phyloP scores from a whole-genome alignment of 176 grass and related monocot species.

The Oropetium thomaeum region DNA sequence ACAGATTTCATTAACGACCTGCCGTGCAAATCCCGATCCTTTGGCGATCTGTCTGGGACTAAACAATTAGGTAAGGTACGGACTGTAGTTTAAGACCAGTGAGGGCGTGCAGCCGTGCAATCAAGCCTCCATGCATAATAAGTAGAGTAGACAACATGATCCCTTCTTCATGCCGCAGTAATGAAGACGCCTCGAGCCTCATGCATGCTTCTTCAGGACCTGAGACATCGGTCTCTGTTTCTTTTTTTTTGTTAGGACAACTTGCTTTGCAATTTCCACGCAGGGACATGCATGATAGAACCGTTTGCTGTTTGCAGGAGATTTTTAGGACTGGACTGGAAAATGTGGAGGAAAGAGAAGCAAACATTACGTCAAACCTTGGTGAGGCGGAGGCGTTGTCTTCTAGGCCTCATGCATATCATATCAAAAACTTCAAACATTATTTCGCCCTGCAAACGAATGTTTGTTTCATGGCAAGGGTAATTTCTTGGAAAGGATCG shows the following conservation, averaged over 20 bases:
- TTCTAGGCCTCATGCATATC: too few species aligned
- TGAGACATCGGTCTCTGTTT: too few species aligned
- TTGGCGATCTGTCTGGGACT: not conserved
- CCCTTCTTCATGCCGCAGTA: not conserved
- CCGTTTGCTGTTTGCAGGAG: not conserved
- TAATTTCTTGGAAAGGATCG: too few species aligned
- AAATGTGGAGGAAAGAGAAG: not conserved
- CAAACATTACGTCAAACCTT: not conserved
- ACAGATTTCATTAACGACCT: not conserved
- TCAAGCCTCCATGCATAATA: not conserved
- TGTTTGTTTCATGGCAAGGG: too few species aligned
- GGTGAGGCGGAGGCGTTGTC: not conserved
- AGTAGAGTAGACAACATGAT: not conserved
- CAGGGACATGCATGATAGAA: too few species aligned
- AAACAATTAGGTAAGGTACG: not conserved
- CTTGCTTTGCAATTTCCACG: too few species aligned
- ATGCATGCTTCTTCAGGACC: not conserved
- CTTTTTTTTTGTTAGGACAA: not conserved
- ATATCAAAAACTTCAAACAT: too few species aligned
- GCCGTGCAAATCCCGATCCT: conserved; percentile 26
- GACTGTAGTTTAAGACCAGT: conserved; percentile 40
- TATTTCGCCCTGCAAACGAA: not conserved
- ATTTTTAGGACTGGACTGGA: not conserved
- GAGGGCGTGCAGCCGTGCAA: conserved; percentile 15
- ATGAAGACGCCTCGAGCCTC: not conserved